Percentiles rank a stretch among this genome's conserved stretches.
These are phyloP conservation scores for Nakaseomyces nivariensis DNA, from an alignment of 1,139 yeast genomes.

Conservation along the genomic window DNA sequence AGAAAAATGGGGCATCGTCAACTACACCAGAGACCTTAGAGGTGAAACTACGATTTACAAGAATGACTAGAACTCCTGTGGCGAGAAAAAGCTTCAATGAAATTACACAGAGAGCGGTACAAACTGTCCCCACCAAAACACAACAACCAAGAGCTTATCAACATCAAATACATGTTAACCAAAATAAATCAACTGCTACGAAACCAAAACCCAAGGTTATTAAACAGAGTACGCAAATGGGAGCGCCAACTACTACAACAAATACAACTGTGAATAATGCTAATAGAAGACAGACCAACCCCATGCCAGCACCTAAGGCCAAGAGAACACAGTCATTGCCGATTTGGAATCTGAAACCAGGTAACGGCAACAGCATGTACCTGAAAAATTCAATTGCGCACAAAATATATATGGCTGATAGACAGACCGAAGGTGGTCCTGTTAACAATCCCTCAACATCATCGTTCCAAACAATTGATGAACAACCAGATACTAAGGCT, in stretches of 20 bases:
- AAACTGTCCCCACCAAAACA: neutral
- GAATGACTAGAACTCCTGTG: conserved; percentile 19
- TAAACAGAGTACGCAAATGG: neutral
- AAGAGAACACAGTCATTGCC: conserved; percentile 59
- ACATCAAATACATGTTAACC: conserved; percentile 3
- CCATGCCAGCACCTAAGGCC: conserved; percentile 42
- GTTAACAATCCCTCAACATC: conserved; percentile 7
- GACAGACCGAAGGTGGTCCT: conserved; percentile 17
- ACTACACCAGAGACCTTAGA: conserved; percentile 46
- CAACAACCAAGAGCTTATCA: conserved; percentile 5
- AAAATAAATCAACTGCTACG: neutral
- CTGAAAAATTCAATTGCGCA: conserved; percentile 33
- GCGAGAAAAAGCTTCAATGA: neutral
- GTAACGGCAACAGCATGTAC: conserved; percentile 33
- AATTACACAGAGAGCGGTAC: neutral
- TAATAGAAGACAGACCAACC: conserved; percentile 26
- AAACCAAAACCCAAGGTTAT: conserved; percentile 3
- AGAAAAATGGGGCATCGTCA: conserved; percentile 1
- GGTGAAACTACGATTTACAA: conserved; percentile 48
- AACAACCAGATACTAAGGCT: conserved; percentile 7
- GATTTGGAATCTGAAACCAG: conserved; percentile 35
- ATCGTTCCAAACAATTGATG: conserved; percentile 9
- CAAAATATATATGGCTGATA: conserved; percentile 35
- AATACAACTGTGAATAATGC: neutral
- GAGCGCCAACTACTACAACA: conserved; percentile 4